A percentile compares a stretch with the other conserved stretches of the same genome.
These are phyloP conservation scores for Kuraishia ogatae DNA, from an alignment of 805 yeast genomes.

Conservation along the genomic window DNA sequence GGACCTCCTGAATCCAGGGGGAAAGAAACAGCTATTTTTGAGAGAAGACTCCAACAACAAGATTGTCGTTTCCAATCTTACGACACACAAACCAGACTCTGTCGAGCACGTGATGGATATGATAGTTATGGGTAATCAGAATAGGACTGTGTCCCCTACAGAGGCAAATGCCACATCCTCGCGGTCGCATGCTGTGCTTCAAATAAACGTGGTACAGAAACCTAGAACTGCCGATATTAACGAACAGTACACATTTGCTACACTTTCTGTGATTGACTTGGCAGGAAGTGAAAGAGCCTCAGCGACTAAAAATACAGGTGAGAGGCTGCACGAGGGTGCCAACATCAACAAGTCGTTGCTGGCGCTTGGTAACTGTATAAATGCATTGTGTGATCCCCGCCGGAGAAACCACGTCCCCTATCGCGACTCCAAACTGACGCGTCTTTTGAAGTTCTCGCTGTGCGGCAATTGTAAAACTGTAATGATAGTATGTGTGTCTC, in stretches of 20 bases:
- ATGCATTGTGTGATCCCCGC: constrained; percentile 75
- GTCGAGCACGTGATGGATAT: constrained; percentile 76
- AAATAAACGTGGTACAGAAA: constrained; percentile 57
- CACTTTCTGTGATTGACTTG: constrained; percentile 79
- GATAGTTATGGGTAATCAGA: constrained; percentile 60
- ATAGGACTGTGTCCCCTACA: constrained; percentile 80
- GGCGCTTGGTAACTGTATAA: constrained; percentile 90
- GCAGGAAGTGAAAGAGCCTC: constrained; percentile 97
- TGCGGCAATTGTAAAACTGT: constrained; percentile 95
- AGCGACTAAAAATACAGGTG: constrained; percentile 79
- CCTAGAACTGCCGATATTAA: constrained; percentile 52
- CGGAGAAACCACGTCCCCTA: constrained; percentile 75
- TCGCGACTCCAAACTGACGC: constrained; percentile 82
- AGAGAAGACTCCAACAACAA: constrained; percentile 63
- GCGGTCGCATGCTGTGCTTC: constrained; percentile 89
- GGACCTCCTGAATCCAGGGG: constrained; percentile 62
- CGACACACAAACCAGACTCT: constrained; percentile 48
- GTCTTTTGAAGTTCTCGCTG: constrained; percentile 78
- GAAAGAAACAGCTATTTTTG: constrained; percentile 40
- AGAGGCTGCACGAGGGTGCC: constrained; percentile 82
- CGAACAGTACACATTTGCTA: constrained; percentile 68
- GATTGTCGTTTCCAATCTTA: constrained; percentile 65
- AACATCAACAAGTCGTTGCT: constrained; percentile 75
- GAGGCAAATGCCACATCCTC: constrained; percentile 89
- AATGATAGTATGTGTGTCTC: constrained; percentile 92